These are phyloP conservation scores for Hibiscus tridactylites DNA, from an alignment of 345 rosid species.

Conservation along the genomic window DNA sequence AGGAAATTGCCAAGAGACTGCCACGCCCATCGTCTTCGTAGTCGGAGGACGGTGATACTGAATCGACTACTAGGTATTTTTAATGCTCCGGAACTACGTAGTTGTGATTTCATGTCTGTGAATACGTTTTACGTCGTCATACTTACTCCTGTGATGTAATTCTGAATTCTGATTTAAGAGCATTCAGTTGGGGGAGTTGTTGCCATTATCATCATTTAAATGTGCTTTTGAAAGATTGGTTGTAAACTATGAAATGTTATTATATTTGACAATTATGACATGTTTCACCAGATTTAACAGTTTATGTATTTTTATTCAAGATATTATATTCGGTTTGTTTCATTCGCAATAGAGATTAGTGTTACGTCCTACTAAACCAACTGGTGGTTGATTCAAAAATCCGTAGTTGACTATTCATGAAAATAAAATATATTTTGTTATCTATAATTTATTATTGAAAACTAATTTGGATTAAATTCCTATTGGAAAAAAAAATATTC, in stretches of 20 bases:
- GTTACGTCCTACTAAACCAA: too few species aligned
- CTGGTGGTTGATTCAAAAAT: too few species aligned
- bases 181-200: slow-evolving; percentile 7
- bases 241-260: background rate
- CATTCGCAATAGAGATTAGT: too few species aligned
- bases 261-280: background rate
- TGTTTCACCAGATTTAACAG: background rate
- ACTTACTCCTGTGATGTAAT: slow-evolving; percentile 2
- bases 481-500: too few species aligned
- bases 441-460: too few species aligned
- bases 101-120: slow-evolving; percentile 17
- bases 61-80: background rate
- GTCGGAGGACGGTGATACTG: slow-evolving; percentile 16
- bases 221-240: background rate
- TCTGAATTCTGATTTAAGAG: background rate
- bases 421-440: too few species aligned
- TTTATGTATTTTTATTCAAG: too few species aligned
- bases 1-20: slow-evolving; percentile 91
- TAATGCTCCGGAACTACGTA: background rate
- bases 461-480: too few species aligned
- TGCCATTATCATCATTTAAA: background rate
- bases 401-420: too few species aligned
- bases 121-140: slow-evolving; percentile 5
- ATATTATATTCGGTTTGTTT: too few species aligned
- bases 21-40: slow-evolving; percentile 59